phyloP scores from a whole-genome alignment of 2,329 filamentous ascomycete species.

The Karstenula rhodostoma region DNA sequence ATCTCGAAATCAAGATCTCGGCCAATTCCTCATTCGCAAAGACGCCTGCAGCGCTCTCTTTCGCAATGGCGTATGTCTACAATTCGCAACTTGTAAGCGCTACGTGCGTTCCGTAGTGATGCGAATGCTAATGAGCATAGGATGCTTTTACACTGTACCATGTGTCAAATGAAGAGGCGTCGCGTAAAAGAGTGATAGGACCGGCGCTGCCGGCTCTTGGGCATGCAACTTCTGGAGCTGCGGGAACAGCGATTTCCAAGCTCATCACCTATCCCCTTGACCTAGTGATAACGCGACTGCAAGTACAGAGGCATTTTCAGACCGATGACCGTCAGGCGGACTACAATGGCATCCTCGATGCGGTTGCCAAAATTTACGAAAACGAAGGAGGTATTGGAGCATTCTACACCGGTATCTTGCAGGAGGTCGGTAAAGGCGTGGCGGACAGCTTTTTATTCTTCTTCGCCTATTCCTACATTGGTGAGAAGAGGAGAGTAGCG shows the following conservation, averaged over 20 bases:
- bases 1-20: not conserved
- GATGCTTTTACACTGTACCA: conserved; percentile 55
- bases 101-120: not conserved
- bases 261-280: conserved; percentile 82
- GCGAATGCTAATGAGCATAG: conserved; percentile 30
- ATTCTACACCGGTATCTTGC: conserved; percentile 65
- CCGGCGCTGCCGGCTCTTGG: conserved; percentile 75
- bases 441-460: conserved; percentile 87
- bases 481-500: conserved; percentile 52
- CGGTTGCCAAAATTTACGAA: conserved; percentile 73
- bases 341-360: conserved; percentile 74
- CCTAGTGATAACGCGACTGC: conserved; percentile 81
- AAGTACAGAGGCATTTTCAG: conserved; percentile 73
- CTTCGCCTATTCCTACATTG: conserved; percentile 74
- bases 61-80: conserved; percentile 43
- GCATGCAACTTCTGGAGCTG: conserved; percentile 81
- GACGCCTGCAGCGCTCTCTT: not conserved
- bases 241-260: conserved; percentile 81
- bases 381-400: conserved; percentile 74
- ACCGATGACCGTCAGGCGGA: conserved; percentile 53
- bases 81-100: conserved; percentile 54
- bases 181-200: conserved; percentile 39
- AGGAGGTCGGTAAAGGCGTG: conserved; percentile 57
- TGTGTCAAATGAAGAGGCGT: conserved; percentile 47
- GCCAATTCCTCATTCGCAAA: not conserved